Base-by-base conservation (phyloP, 371 early-diverging fungal genomes). In the Mucor lusitanicus region DNA sequence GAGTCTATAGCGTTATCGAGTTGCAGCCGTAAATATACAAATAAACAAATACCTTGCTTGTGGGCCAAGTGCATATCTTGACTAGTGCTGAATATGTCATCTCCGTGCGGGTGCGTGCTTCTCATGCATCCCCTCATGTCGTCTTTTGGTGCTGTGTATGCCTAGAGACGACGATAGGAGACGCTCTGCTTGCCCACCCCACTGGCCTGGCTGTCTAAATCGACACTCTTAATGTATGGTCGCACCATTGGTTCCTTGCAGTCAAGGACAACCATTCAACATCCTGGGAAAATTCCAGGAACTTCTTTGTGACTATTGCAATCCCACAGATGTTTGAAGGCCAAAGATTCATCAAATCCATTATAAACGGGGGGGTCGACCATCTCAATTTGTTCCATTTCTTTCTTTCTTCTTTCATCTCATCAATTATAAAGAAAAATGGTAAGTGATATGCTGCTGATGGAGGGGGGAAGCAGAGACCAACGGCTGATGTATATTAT, bases 231-330 rank as follows among this genome's bases (percentile, higher is more conserved):
- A 15, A 39, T 39, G 39, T 39, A 40, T 3, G 3, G 40, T 40
- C 15, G 40, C 40, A 40, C 40, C 40, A 40, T 40, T 40, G 40
- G 17, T 17, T 40, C 40, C 17, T 3, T 40, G 5, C 40, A 17
- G 17, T 0, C 13, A 40, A 40, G 6, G 5, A 12, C 17, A 53
- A 53, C 25, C 53, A 23, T 53, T 53, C 53, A 53, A 40, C 27
- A 27, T 53, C 53, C 53, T 53, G 53, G 53, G 50, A 33, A 61
- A 25, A 33, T 63, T 63, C 63, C 19, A 63, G 39, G 54, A 54
- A 53, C 53, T 63, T 63, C 63, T 54, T 12, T 15, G 63, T 61
- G 63, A 63, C 63, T 53, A 63, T 55, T 53, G 53, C 46, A 8
- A 46, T 46, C 46, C n/a, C 46, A 46, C 21, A 9, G 46, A 46